Base-by-base conservation (phyloP, 2,329 filamentous ascomycete genomes). In the Cryphonectria naterciae region DNA sequence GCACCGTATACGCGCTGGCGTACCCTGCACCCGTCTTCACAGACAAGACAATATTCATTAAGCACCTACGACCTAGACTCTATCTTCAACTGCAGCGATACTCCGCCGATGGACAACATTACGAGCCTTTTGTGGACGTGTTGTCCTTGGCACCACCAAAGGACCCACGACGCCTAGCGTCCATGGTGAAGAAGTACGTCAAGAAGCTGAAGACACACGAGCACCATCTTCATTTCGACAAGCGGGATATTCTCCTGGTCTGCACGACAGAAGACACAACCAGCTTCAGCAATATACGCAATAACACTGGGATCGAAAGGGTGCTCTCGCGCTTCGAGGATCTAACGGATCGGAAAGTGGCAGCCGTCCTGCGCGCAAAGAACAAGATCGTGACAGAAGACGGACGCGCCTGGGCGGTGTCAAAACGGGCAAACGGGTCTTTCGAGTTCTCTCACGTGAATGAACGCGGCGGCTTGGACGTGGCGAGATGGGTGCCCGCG, bases 161-260 rank as follows among this genome's bases (percentile, higher is more conserved):
- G 17, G 69, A 68, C 35, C 69, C 69, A 25, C 61, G 63, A 19
- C n/a, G 69, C n/a, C n/a, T 70, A 17, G 69, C 68, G 10, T 70
- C 69, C 8, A 60, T 65, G 17, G 25, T 70, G 3, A 70, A 64
- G n/a, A 63, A 56, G 49, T 49, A 39, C 28, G n/a, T 68, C 67
- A 68, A 68, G 37, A 65, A 65, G 65, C 19, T 62, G 25, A 19
- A 52, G 49, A 64, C 65, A 7, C 46, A 64, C 15, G 69, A 65
- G 25, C 28, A 19, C 8, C 39, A 43, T 15, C 39, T 70, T 1
- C 66, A 56, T 2, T 65, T 70, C 41, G 61, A 70, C 65, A 70
- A 65, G 13, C 46, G 58, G 19, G 69, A 70, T 52, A 37, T 70
- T 2, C 11, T 70, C 5, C 25, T 70, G n/a, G 67, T 63, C 39